Conservation (phyloP, 2,329 filamentous ascomycete species). For the Didymella glomerata region DNA sequence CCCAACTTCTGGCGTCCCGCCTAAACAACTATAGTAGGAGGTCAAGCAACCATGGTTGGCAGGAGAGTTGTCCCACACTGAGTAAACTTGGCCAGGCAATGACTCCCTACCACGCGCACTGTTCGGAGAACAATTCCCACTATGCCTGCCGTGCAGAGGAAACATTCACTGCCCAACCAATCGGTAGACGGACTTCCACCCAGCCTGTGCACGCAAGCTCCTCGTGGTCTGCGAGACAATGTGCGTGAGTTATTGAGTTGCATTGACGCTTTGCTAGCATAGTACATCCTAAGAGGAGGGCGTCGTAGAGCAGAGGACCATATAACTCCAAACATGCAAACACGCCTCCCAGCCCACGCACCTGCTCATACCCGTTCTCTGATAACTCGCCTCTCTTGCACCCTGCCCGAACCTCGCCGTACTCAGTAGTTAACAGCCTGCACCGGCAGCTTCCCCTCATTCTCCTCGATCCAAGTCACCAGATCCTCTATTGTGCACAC, state of each 20-base stretch:
- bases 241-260: not conserved
- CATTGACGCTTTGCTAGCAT: not conserved
- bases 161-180: not conserved
- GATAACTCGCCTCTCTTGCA: too few relatives aligned
- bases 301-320: not conserved
- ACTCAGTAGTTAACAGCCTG: slow-evolving; percentile 3
- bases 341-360: not conserved
- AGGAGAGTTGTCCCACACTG: too few relatives aligned
- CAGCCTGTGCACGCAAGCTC: not conserved
- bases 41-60: too few relatives aligned
- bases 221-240: not conserved
- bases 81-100: too few relatives aligned
- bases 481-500: slow-evolving; percentile 96
- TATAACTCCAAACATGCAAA: not conserved
- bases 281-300: not conserved
- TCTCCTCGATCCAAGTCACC: slow-evolving; percentile 79
- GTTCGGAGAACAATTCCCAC: too few relatives aligned
- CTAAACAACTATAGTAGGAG: too few relatives aligned
- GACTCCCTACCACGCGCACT: too few relatives aligned
- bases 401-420: too few relatives aligned
- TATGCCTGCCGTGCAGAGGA: not conserved
- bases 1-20: too few relatives aligned
- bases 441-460: slow-evolving; percentile 62
- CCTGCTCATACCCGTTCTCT: too few relatives aligned
- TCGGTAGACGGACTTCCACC: not conserved